Percentiles rank a stretch among this genome's conserved stretches.
Evolutionary conservation across 768 basidiomycete genomes (phyloP).

Genomic region (Cystofilobasidium macerans): DNA sequence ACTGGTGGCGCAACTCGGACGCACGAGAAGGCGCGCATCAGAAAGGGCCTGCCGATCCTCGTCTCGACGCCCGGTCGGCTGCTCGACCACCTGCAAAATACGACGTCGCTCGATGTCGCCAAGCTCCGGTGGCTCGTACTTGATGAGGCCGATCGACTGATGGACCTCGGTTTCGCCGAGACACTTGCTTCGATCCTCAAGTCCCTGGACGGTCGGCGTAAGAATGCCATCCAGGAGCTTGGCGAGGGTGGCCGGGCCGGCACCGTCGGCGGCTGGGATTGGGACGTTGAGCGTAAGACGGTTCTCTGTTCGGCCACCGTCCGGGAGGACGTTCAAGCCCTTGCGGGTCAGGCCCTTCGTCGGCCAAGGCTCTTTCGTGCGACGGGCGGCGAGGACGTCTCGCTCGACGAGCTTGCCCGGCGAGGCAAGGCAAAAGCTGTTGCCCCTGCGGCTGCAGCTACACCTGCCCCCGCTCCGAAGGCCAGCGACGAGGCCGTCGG

Average conservation of each 20-base stretch:
- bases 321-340: constrained; percentile 81
- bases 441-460: background rate
- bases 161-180: constrained; percentile 97
- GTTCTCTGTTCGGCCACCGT: constrained; percentile 96
- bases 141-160: constrained; percentile 92
- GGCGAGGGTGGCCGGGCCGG: constrained; percentile 36
- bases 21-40: constrained; percentile 88
- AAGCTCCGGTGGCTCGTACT: constrained; percentile 93
- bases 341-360: constrained; percentile 69
- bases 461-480: too few species aligned
- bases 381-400: constrained; percentile 43
- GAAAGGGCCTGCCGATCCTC: constrained; percentile 89
- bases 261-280: constrained; percentile 50
- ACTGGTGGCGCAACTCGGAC: constrained; percentile 86
- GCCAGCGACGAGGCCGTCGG: background rate
- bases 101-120: constrained; percentile 78
- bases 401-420: constrained; percentile 5
- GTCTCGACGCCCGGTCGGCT: constrained; percentile 91
- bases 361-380: constrained; percentile 77
- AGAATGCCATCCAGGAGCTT: constrained; percentile 56
- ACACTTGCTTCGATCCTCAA: constrained; percentile 81
- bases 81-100: constrained; percentile 92
- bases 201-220: constrained; percentile 69
- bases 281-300: constrained; percentile 53
- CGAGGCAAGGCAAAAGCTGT: background rate